Evolutionary conservation across 2,329 filamentous ascomycete species (phyloP), one percentile per base, ranked within the genome.

Genomic region (Xylaria sp.): DNA sequence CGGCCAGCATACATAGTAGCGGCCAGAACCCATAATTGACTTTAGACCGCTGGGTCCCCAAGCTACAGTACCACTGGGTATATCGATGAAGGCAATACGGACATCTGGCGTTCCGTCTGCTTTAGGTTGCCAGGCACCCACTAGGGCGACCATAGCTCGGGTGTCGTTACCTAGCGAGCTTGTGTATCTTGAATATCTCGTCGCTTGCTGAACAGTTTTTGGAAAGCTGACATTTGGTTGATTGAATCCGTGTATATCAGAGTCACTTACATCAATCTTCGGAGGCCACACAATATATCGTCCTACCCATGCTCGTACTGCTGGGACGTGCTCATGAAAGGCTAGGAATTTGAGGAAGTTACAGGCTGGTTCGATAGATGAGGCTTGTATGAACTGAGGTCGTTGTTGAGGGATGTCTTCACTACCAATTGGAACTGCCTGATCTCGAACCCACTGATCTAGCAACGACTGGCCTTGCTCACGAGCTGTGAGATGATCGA

Each of bases 351-450:
- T 14, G 24, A 69, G 67, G 59, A 66, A 69, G 48, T 60, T 34
- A 32, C 67, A 69, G n/a, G 67, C 67, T 11, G 67, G 67, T 9
- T 12, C 55, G 14, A 69, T 66, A 6, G 63, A 67, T 5, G 67
- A 63, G 1, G 42, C n/a, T 19, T 1, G 6, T 27, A 69, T 11
- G 59, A 63, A 24, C 4, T 64, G n/a, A n/a, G 54, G 67, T 47
- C 59, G 58, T 48, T 67, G 59, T 55, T 67, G 67, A 19, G 67
- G 67, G 1, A 67, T 67, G 48, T 69, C 59, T 45, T 36, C 45
- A 2, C 27, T 9, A 14, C 45, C 21, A n/a, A 32, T 9, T 6
- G 59, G 42, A 3, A 57, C 55, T 39, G 58, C 63, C 56, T 19
- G 59, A 17, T 62, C 58, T 24, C 53, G 47, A 56, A 53, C 62